phyloP scores from a whole-genome alignment of 805 yeast genomes.

The Teunomyces funiuensis region DNA sequence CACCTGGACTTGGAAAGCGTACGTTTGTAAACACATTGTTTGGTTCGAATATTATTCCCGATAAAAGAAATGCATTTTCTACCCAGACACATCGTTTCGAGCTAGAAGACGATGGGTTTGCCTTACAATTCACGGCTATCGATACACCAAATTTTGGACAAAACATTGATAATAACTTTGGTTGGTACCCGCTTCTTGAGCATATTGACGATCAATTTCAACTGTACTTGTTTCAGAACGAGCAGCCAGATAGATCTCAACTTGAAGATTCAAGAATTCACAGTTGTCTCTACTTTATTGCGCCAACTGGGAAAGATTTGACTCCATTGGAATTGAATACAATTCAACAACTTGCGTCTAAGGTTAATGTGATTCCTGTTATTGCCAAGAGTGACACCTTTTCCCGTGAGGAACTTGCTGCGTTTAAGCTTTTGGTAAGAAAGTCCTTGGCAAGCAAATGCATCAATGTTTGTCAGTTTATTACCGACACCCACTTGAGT shows the following conservation, averaged over 20 bases:
- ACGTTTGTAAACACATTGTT: slow-evolving; percentile 27
- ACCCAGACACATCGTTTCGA: slow-evolving; percentile 9
- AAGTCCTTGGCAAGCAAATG: slow-evolving; percentile 21
- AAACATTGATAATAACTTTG: slow-evolving; percentile 50
- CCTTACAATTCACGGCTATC: slow-evolving; percentile 20
- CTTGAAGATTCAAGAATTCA: slow-evolving; percentile 70
- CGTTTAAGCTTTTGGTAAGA: slow-evolving; percentile 27
- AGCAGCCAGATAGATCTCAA: slow-evolving; percentile 32
- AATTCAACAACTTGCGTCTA: slow-evolving; percentile 32
- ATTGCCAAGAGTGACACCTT: slow-evolving; percentile 39
- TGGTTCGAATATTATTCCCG: slow-evolving; percentile 15
- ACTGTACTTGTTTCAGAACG: slow-evolving; percentile 68
- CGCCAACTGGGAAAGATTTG: slow-evolving; percentile 53
- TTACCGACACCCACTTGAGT: slow-evolving; percentile 24
- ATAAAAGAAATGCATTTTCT: neutral
- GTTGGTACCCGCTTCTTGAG: slow-evolving; percentile 50
- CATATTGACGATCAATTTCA: slow-evolving; percentile 79
- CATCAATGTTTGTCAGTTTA: slow-evolving; percentile 32
- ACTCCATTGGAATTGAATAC: slow-evolving; percentile 35
- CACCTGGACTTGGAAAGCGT: slow-evolving; percentile 25
- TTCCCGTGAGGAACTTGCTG: slow-evolving; percentile 22
- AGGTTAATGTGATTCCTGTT: slow-evolving; percentile 41
- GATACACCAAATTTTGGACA: slow-evolving; percentile 64
- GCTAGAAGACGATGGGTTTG: slow-evolving; percentile 19
- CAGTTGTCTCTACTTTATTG: slow-evolving; percentile 79